These are phyloP conservation scores for Rhizopogon vesiculosus DNA, from an alignment of 768 basidiomycete species.

Conservation along the genomic window DNA sequence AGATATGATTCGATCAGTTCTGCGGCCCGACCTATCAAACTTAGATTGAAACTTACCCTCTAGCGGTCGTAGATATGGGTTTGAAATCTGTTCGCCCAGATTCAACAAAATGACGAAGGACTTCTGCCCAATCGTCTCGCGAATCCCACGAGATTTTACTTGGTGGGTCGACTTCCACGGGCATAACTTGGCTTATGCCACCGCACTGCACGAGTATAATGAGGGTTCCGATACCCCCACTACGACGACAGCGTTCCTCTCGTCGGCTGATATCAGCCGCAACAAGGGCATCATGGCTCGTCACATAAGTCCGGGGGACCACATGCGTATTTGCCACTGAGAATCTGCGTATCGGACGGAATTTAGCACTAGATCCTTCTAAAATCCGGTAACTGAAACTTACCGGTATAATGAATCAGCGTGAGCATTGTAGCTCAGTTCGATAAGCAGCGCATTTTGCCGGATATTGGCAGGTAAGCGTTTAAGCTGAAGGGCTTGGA, in stretches of 20 bases:
- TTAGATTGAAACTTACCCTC: conserved; percentile 52
- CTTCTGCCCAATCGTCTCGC: conserved; percentile 67
- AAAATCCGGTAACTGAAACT: conserved; percentile 23
- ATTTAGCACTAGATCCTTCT: not conserved
- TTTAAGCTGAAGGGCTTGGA: conserved; percentile 81
- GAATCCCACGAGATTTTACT: conserved; percentile 72
- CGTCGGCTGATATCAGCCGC: conserved; percentile 73
- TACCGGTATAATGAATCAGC: conserved; percentile 63
- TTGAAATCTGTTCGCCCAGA: conserved; percentile 72
- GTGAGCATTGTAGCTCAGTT: conserved; percentile 53
- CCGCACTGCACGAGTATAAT: conserved; percentile 77
- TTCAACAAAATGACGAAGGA: conserved; percentile 68
- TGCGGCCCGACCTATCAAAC: not conserved
- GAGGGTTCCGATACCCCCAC: conserved; percentile 71
- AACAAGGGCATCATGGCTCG: conserved; percentile 63
- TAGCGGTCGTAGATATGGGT: conserved; percentile 73
- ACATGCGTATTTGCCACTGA: conserved; percentile 63
- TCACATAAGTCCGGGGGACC: conserved; percentile 67
- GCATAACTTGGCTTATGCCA: conserved; percentile 76
- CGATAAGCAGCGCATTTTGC: conserved; percentile 70
- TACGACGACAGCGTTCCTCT: conserved; percentile 72
- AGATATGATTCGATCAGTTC: conserved; percentile 6
- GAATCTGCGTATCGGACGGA: conserved; percentile 45
- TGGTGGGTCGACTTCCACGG: conserved; percentile 80
- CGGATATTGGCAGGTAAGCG: conserved; percentile 75